Evolutionary conservation across 352 stramenopile genomes (phyloP), one percentile per base, ranked within the genome.

Genomic region (Globisporangium middletonii): DNA sequence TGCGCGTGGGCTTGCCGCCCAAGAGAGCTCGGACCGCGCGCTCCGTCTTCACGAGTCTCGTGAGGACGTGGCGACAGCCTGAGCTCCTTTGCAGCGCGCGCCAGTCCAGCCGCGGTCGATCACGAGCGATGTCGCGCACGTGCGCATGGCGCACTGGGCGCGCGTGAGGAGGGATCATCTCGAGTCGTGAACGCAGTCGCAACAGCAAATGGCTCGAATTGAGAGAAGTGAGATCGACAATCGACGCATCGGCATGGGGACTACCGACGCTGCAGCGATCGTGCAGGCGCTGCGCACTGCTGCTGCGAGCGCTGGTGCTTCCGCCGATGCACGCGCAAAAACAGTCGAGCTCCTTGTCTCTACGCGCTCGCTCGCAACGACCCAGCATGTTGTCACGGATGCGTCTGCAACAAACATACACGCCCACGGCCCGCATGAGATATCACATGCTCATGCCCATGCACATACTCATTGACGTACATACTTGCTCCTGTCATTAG

Each of bases 351-450:
- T 59, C 4, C 58, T 64, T 19, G 35, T 55, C 2, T 50, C 50
- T 1, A 56, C 46, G 1, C 6, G 45, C 4, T 65, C 59, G 19
- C 59, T 65, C 47, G 46, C 59, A 16, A 27, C 16, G 7, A 46
- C 59, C 27, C 59, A 65, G 46, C 53, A 38, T 19, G 37, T 60
- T 33, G 48, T 57, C 19, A 30, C 23, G 4, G 59, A 53, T 65
- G 26, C 47, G 53, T 55, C 37, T 0, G 13, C 35, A 15, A 13
- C 4, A 15, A 23, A 23, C 23, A 23, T 8, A 41, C 28, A 43
- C 8, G 4, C 18, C 15, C 28, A 53, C n/a, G 12, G 30, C 28
- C 45, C 3, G 26, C 44, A 28, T n/a, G 23, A 5, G 23, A 6
- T 12, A 30, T 28, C 11, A 23, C 44, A 23, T 49, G 9, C 16